Conservation (phyloP, 73 alveolate genomes). For the Paramecium sexaurelia region DNA sequence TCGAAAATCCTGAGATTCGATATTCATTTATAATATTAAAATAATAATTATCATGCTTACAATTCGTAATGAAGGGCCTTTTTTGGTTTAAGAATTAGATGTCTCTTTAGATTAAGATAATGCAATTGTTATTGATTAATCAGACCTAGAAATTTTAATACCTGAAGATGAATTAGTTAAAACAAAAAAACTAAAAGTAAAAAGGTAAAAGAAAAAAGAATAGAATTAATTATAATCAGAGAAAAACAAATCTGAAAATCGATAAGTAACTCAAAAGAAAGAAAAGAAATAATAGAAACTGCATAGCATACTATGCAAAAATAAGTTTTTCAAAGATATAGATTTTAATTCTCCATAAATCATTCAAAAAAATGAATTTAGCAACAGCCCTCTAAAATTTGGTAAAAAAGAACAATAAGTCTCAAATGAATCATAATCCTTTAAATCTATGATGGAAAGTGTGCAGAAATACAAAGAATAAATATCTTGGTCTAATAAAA, state of each 20-base stretch:
- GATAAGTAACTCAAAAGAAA: neutral
- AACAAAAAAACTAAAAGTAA: neutral
- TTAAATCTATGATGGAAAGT: neutral
- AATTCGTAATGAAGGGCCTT: neutral
- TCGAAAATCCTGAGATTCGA: conserved; percentile 4
- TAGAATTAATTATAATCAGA: neutral
- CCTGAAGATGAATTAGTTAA: neutral
- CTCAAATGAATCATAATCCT: neutral
- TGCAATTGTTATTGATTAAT: neutral
- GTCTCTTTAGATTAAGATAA: neutral
- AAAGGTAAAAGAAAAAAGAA: neutral
- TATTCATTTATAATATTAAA: neutral
- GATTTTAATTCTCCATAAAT: neutral
- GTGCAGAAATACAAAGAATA: neutral
- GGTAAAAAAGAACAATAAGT: neutral
- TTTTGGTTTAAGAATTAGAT: neutral
- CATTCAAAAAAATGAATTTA: neutral
- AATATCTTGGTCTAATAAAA: neutral
- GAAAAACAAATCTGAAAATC: neutral
- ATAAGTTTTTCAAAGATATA: neutral
- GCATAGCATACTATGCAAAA: neutral
- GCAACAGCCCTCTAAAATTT: neutral
- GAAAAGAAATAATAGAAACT: neutral
- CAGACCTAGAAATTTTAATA: neutral
- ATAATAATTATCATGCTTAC: neutral